These are phyloP conservation scores for Conticribra weissflogii DNA, from an alignment of 108 stramenopile genomes.

Conservation along the genomic window DNA sequence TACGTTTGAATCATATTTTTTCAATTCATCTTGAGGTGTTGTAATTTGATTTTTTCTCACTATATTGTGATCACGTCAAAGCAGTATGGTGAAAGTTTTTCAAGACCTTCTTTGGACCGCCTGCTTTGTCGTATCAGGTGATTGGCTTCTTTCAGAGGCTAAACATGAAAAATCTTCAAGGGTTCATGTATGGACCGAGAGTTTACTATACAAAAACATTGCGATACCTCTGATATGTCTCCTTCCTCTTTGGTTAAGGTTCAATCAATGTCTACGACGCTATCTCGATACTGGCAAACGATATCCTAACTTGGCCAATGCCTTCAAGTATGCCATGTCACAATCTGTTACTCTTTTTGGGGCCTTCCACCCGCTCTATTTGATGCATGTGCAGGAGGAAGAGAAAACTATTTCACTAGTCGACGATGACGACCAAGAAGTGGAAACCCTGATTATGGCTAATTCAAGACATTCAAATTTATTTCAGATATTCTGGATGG, in stretches of 20 bases:
- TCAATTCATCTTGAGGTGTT: neutral
- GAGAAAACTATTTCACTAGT: constrained; percentile 2
- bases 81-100: constrained; percentile 90
- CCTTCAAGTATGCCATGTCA: constrained; percentile 90
- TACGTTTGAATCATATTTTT: constrained; percentile 3
- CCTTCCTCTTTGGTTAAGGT: constrained; percentile 86
- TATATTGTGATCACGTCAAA: neutral
- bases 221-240: constrained; percentile 83
- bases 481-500: constrained; percentile 84
- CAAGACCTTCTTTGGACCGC: constrained; percentile 90
- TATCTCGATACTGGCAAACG: constrained; percentile 84
- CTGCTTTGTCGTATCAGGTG: constrained; percentile 86
- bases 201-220: constrained; percentile 74
- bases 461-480: constrained; percentile 22
- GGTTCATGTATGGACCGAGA: constrained; percentile 50
- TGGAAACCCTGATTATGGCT: constrained; percentile 16
- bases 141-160: constrained; percentile 67
- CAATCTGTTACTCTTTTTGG: constrained; percentile 92
- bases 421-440: constrained; percentile 34
- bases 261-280: constrained; percentile 91
- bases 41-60: neutral
- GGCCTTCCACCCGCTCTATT: constrained; percentile 86
- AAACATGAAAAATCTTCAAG: constrained; percentile 12
- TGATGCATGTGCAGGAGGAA: constrained; percentile 45
- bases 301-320: constrained; percentile 88